Base-by-base conservation (phyloP, 2,329 filamentous ascomycete species). In the Parascedosporium putredinis region DNA sequence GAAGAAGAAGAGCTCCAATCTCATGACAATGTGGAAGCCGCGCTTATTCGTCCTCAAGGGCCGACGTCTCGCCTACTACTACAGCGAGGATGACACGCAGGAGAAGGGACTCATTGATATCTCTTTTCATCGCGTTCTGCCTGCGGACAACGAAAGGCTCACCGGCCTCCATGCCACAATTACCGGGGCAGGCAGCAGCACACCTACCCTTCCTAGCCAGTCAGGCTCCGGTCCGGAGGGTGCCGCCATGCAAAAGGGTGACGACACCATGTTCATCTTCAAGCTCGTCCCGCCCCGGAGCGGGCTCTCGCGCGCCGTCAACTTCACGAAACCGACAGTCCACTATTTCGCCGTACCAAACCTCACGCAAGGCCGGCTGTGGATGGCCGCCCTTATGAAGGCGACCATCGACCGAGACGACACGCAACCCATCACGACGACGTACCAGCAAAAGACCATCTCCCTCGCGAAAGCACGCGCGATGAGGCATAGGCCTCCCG, bases 371-470 rank as follows among this genome's bases (percentile, higher is more conserved):
- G 93, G 93, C 14, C 82, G 93, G 10, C 71, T 94, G 36, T 98
- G 93, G 93, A 98, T 98, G 93, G 93, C 89, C 4, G 93, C 93
- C 5, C 71, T 98, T 47, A 95, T 98, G 88, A 98, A 98, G 69
- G 93, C 93, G 9, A 98, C 93, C 1, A 98, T 98, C 58, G 91
- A 97, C 62, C 84, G 91, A 53, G 93, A 98, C 58, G 81, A 85
- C 59, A 78, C 78, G 3, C 78, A 85, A 53, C 79, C 84, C 8
- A 83, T 95, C 53, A 89, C 88, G 18, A 93, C 87, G 3, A 95
- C 89, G 3, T 97, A 97, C 67, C 91, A 95, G 62, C 90, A 96
- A 63, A 93, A 95, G 72, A 98, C 93, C 0, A 95, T 98, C 50
- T 93, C 86, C 23, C 78, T 98, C 5, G 79, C 84, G 50, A 95